Percentiles rank a stretch among this genome's conserved stretches.
These are phyloP conservation scores for Collybia sordida DNA, from an alignment of 768 basidiomycete species.

Conservation along the genomic window DNA sequence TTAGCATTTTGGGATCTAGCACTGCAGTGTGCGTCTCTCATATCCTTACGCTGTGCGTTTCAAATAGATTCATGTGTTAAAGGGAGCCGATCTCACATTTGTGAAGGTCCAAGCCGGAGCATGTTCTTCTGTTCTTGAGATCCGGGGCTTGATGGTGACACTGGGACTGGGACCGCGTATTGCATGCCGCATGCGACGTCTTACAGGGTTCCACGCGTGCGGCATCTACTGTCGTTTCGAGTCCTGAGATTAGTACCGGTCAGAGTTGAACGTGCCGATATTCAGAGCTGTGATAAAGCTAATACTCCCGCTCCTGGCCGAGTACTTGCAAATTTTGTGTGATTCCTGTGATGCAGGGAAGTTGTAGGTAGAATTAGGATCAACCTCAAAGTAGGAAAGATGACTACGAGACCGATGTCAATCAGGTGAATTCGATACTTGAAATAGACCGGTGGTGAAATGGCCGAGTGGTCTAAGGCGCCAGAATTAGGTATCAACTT, in stretches of 20 bases:
- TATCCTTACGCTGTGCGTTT: conserved; percentile 11
- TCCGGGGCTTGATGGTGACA: not conserved
- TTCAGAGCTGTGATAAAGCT: conserved; percentile 4
- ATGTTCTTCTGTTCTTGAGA: conserved; percentile 14
- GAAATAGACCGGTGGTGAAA: not conserved
- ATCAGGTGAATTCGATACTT: not conserved
- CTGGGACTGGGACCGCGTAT: conserved; percentile 4
- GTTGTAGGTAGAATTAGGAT: conserved; percentile 15
- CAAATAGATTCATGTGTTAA: conserved; percentile 12
- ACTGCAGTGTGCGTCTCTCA: conserved; percentile 14
- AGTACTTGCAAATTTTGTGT: conserved; percentile 16
- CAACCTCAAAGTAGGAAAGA: not conserved
- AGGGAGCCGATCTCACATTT: conserved; percentile 11
- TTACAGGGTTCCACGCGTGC: conserved; percentile 10
- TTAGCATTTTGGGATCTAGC: not conserved
- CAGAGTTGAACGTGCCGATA: no score
- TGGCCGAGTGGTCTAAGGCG: conserved; percentile 5
- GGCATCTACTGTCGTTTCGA: no score
- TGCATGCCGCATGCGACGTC: no score
- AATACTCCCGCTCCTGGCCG: conserved; percentile 17
- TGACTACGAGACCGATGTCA: not conserved
- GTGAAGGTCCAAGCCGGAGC: conserved; percentile 9
- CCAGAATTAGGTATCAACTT: conserved; percentile 9
- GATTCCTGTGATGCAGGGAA: conserved; percentile 5
- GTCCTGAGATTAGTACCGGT: no score